Evolutionary conservation across 345 rosid species (phyloP), one percentile per base, ranked within the genome.

Genomic region (Eucalyptus pauciflora): DNA sequence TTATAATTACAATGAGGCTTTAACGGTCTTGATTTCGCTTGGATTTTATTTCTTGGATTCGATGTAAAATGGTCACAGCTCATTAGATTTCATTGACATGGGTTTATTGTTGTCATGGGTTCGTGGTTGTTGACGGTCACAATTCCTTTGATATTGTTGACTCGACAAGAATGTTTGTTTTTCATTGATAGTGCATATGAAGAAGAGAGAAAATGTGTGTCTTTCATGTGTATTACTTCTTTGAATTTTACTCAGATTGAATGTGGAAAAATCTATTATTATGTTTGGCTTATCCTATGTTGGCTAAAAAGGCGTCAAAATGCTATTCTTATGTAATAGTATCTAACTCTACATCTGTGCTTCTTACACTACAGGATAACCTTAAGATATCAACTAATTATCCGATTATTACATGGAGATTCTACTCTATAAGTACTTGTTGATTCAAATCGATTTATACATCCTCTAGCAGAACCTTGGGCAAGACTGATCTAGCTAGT

Each of bases 401-500:
- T 64, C 24, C 50, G 31, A 52, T 85, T 69, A 87, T 62, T 48
- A 50, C 89, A 79, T 16, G 81, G 33, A 86, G 80, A 79, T 54
- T 37, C 90, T 50, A 9, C 54, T 89, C 37, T 89, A 43, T 90
- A 97, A 99, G 97, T 97, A 20, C 95, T 98, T 91, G 94, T 95
- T 45, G 98, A 96, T 92, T 97, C 97, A 5, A 96, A 95, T 91
- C 91, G 90, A 87, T 95, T 98, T 92, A 87, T 90, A 25, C 90
- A 94, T 88, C 93, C 95, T 86, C 67, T 94, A 87, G 99, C 98
- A n/a, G 97, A 98, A 90, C 94, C 98, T 50, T 97, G 97, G 99
- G 95, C 99, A 85, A 95, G 93, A 87, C 88, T 98, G 79, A 93
- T 98, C 87, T 96, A 95, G 13, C 87, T 95, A 89, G 95, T 97